These are phyloP conservation scores for Pascua sp. DNA, from an alignment of 1,284 basidiomycete species.

Conservation along the genomic window DNA sequence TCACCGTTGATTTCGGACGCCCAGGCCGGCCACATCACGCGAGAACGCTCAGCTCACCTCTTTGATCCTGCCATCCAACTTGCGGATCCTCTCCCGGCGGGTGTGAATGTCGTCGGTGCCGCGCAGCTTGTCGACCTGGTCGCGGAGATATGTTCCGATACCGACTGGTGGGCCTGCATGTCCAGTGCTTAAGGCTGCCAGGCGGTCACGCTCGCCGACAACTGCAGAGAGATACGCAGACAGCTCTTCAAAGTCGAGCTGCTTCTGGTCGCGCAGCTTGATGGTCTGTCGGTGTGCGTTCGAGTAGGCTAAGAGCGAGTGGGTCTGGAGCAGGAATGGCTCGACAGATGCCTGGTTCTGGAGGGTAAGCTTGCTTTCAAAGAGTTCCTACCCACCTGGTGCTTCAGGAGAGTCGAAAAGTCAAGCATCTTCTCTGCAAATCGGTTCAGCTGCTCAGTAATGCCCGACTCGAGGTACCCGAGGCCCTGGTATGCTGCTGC, in stretches of 20 bases:
- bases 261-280: slow-evolving; percentile 94
- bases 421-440: slow-evolving; percentile 93
- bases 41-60: slow-evolving; percentile 60
- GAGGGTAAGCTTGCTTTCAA: slow-evolving; percentile 2
- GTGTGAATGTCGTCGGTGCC: slow-evolving; percentile 92
- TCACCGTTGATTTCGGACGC: no score
- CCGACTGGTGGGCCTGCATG: slow-evolving; percentile 57
- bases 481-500: slow-evolving; percentile 93
- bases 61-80: slow-evolving; percentile 88
- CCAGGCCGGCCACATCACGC: no score
- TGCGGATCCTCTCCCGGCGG: slow-evolving; percentile 78
- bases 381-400: slow-evolving; percentile 60
- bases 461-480: slow-evolving; percentile 95
- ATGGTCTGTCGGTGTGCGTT: slow-evolving; percentile 85
- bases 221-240: slow-evolving; percentile 91
- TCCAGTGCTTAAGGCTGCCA: slow-evolving; percentile 72
- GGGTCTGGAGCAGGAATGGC: slow-evolving; percentile 81
- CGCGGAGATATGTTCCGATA: slow-evolving; percentile 86
- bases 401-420: slow-evolving; percentile 79
- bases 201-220: slow-evolving; percentile 83
- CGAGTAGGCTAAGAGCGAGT: slow-evolving; percentile 83
- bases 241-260: slow-evolving; percentile 96
- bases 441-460: slow-evolving; percentile 92
- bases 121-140: slow-evolving; percentile 83
- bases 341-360: slow-evolving; percentile 82